phyloP scores from a whole-genome alignment of 129 eudicot species.

The Ambrosia artemisiifolia region DNA sequence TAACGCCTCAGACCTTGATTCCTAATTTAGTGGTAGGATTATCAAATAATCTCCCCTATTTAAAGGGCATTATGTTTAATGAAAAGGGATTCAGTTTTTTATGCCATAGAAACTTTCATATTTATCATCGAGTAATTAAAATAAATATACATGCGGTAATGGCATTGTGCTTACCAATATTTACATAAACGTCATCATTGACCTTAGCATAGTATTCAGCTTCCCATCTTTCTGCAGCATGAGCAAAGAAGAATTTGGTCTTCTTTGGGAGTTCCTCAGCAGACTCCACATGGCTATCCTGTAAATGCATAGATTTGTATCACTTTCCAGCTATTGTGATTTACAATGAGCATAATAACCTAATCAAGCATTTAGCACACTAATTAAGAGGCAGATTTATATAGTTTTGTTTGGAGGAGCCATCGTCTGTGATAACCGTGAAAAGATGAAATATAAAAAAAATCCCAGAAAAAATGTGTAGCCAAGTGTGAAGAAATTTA shows the following conservation, averaged over 20 bases:
- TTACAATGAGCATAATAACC: neutral
- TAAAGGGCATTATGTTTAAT: too few species aligned
- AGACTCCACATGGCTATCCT: slow-evolving; percentile 92
- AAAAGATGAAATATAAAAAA: neutral
- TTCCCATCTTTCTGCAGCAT: slow-evolving; percentile 87
- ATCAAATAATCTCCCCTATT: too few species aligned
- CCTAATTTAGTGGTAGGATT: too few species aligned
- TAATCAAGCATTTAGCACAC: slow-evolving; percentile 4
- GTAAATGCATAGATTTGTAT: slow-evolving; percentile 18
- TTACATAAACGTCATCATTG: slow-evolving; percentile 80
- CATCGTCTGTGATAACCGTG: neutral
- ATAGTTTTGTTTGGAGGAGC: neutral
- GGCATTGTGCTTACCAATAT: slow-evolving; percentile 56
- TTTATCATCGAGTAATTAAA: neutral
- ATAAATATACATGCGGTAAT: neutral
- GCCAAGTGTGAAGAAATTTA: neutral
- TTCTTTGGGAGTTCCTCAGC: slow-evolving; percentile 76
- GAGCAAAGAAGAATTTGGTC: slow-evolving; percentile 75
- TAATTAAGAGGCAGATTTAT: neutral
- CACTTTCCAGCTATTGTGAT: slow-evolving; percentile 10
- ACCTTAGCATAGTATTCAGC: slow-evolving; percentile 90
- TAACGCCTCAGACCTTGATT: too few species aligned
- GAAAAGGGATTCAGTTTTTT: too few species aligned
- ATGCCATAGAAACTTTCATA: neutral
- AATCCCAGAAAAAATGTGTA: neutral